Conservation (phyloP, 306 rosid genomes). For the Cicer cuneatum region DNA sequence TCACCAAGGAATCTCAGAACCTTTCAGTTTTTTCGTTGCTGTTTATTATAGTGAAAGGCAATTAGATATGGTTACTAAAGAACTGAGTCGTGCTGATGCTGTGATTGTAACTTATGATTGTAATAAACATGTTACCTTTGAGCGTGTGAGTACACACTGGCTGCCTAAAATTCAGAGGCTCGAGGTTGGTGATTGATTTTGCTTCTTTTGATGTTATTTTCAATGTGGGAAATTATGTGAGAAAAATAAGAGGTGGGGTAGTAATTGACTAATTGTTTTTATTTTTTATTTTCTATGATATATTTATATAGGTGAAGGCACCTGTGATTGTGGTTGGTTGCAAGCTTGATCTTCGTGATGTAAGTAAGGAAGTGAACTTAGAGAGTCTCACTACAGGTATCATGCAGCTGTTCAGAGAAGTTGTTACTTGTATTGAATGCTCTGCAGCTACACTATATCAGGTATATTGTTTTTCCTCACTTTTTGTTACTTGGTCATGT, state of each 20-base stretch:
- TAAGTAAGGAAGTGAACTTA: slow-evolving; percentile 41
- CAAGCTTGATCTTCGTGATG: slow-evolving; percentile 46
- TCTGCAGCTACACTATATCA: slow-evolving; percentile 54
- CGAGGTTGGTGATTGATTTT: slow-evolving; percentile 51
- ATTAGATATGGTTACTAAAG: slow-evolving; percentile 33
- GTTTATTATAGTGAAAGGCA: slow-evolving; percentile 28
- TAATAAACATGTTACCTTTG: slow-evolving; percentile 58
- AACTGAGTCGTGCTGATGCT: slow-evolving; percentile 48
- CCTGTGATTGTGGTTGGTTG: slow-evolving; percentile 51
- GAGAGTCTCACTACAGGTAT: slow-evolving; percentile 47
- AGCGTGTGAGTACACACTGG: slow-evolving; percentile 66
- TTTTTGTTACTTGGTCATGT: slow-evolving; percentile 23
- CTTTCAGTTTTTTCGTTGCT: too few relatives aligned
- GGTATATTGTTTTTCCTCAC: slow-evolving; percentile 38
- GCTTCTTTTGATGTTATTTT: slow-evolving; percentile 21
- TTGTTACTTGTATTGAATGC: slow-evolving; percentile 55
- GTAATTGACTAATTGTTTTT: background rate
- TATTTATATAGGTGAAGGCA: slow-evolving; percentile 54
- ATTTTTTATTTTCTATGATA: background rate
- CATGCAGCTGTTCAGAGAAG: slow-evolving; percentile 41
- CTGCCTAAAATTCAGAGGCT: slow-evolving; percentile 63
- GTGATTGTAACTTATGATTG: slow-evolving; percentile 72
- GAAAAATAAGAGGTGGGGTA: background rate
- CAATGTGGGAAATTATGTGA: background rate
- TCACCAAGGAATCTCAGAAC: too few relatives aligned